Evolutionary conservation across 208 protist species (phyloP).

Genomic region (Polymyxa betae): DNA sequence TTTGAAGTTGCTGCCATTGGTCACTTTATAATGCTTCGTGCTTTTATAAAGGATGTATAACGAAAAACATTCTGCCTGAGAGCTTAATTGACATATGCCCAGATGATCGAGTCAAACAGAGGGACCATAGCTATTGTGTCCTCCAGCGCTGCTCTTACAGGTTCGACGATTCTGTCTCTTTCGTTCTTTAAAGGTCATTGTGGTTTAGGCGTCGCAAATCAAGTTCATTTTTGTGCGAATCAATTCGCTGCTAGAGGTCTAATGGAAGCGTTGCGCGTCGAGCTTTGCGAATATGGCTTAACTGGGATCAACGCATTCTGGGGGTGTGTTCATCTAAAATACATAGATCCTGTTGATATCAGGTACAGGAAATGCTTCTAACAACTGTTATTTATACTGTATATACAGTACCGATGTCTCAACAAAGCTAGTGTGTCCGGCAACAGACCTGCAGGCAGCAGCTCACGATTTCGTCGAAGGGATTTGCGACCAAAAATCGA

Average conservation of each 20-base stretch:
- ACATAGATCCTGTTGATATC: not conserved
- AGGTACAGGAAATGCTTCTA: not conserved
- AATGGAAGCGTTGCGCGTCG: conserved; percentile 7
- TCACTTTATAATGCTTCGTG: not conserved
- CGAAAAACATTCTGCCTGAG: not conserved
- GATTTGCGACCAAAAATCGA: not conserved
- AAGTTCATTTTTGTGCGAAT: conserved; percentile 47
- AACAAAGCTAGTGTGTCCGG: not conserved
- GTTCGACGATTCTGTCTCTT: not conserved
- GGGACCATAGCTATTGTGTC: conserved; percentile 5
- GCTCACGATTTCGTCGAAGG: not conserved
- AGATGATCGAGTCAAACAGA: conserved; percentile 26
- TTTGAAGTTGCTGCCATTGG: conserved; percentile 35
- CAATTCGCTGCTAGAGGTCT: conserved; percentile 30
- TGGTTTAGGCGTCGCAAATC: conserved; percentile 28
- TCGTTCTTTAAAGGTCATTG: not conserved
- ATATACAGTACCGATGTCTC: not conserved
- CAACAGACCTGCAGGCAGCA: not conserved
- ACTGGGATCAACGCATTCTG: conserved; percentile 15
- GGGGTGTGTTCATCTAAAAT: conserved; percentile 34
- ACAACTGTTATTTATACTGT: not conserved
- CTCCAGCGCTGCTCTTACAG: conserved; percentile 15
- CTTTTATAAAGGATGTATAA: not conserved
- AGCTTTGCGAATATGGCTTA: conserved; percentile 6
- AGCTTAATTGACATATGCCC: not conserved